Conservation (phyloP, 805 yeast genomes). For the Sugiyamaella lignohabitans region DNA sequence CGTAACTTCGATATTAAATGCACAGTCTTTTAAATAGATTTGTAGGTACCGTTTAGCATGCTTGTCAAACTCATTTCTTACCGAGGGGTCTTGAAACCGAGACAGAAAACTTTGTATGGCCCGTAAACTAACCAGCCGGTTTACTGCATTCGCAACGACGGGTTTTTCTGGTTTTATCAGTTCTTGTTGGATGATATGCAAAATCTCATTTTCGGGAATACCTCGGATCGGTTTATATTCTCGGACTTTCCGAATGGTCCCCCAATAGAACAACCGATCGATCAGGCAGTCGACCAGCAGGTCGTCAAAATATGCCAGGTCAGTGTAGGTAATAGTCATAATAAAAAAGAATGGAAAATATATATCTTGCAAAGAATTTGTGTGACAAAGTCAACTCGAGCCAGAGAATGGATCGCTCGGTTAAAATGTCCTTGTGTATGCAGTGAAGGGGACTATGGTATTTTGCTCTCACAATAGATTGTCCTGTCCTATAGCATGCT, state of each 20-base stretch:
- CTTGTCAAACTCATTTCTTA: conserved; percentile 30
- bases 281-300: conserved; percentile 26
- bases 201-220: conserved; percentile 14
- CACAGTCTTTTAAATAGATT: conserved; percentile 34
- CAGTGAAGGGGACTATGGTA: too few relatives aligned
- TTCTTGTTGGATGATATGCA: conserved; percentile 15
- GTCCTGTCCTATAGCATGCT: too few relatives aligned
- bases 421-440: too few relatives aligned
- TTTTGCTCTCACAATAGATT: too few relatives aligned
- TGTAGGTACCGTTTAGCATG: conserved; percentile 36
- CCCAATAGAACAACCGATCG: conserved; percentile 29
- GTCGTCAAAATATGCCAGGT: conserved; percentile 28
- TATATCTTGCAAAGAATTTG: too few relatives aligned
- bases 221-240: conserved; percentile 23
- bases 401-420: too few relatives aligned
- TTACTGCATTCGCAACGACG: conserved; percentile 19
- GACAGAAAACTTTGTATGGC: conserved; percentile 27
- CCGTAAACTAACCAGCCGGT: conserved; percentile 24
- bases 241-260: conserved; percentile 25
- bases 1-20: conserved; percentile 39
- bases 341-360: background rate
- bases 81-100: conserved; percentile 20
- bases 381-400: too few relatives aligned
- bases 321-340: conserved; percentile 21
- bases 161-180: conserved; percentile 11